phyloP scores from a whole-genome alignment of 306 rosid genomes.

The Pachyrhizus erosus region DNA sequence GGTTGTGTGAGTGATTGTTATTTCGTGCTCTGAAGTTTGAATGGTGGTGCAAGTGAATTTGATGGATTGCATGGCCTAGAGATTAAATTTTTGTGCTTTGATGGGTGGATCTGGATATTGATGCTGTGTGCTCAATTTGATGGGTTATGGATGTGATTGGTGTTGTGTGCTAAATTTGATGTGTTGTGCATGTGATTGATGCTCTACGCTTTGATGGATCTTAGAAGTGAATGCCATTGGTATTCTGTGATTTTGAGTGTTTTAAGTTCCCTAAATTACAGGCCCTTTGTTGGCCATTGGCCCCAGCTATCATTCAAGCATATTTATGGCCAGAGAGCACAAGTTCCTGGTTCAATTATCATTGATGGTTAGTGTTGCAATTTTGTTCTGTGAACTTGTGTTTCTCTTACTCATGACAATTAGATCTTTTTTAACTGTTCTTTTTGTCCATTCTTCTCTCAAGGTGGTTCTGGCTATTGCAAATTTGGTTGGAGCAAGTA shows the following conservation, averaged over 20 bases:
- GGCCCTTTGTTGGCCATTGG: conserved; percentile 46
- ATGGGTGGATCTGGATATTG: not conserved
- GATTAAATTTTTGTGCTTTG: not conserved
- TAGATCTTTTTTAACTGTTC: not conserved
- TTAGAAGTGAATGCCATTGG: not conserved
- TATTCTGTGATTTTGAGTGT: not conserved
- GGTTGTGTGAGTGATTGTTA: not conserved
- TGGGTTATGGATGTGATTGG: not conserved
- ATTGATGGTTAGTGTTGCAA: conserved; percentile 74
- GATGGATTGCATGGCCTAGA: not conserved
- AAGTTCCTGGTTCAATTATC: conserved; percentile 73
- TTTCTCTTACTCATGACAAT: conserved; percentile 18
- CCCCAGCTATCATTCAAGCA: conserved; percentile 63
- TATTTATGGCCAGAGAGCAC: conserved; percentile 67
- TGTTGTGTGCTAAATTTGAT: not conserved
- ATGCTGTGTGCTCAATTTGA: not conserved
- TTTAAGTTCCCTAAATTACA: conserved; percentile 47
- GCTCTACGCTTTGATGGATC: not conserved
- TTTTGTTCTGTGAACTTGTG: not conserved
- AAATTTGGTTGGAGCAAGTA: conserved; percentile 91
- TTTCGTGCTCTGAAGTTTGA: not conserved
- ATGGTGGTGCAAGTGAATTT: conserved; percentile 9
- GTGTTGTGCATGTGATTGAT: not conserved
- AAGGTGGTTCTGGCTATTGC: conserved; percentile 98
- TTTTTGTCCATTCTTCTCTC: conserved; percentile 22